Conservation (phyloP, 192 early-diverging fungal species). For the Chytriomyces hyalinus region DNA sequence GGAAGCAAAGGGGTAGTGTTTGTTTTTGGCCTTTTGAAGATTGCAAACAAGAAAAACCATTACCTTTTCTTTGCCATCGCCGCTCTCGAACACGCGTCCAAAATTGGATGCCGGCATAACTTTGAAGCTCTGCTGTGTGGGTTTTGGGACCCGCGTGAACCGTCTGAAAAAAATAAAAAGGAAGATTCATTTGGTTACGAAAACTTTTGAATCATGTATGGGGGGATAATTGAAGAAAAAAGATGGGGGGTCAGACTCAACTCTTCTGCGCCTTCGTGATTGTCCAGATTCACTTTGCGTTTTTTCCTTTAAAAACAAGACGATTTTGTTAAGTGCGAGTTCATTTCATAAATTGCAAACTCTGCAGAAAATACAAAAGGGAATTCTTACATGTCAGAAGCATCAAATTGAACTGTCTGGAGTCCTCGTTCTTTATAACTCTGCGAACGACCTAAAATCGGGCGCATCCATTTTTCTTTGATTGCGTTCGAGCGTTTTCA, state of each 20-base stretch:
- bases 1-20: not conserved
- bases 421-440: conserved; percentile 62
- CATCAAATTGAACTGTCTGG: conserved; percentile 19
- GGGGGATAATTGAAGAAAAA: not conserved
- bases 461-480: conserved; percentile 84
- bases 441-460: conserved; percentile 77
- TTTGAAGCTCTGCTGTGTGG: conserved; percentile 29
- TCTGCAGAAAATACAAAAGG: not conserved
- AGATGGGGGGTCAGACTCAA: not conserved
- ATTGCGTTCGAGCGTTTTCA: not conserved
- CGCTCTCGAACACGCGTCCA: conserved; percentile 20
- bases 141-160: conserved; percentile 35
- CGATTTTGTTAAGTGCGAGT: not conserved
- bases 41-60: not conserved
- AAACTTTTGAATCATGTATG: not conserved
- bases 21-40: not conserved
- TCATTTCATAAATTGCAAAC: not conserved
- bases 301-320: not conserved
- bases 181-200: not conserved
- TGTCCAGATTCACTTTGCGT: not conserved
- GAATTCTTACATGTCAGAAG: conserved; percentile 17
- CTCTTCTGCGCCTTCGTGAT: not conserved
- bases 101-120: conserved; percentile 35
- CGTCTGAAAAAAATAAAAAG: conserved; percentile 9
- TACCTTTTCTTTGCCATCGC: conserved; percentile 5